Evolutionary conservation across 2,329 filamentous ascomycete species (phyloP).

Genomic region (Capronia coronata): DNA sequence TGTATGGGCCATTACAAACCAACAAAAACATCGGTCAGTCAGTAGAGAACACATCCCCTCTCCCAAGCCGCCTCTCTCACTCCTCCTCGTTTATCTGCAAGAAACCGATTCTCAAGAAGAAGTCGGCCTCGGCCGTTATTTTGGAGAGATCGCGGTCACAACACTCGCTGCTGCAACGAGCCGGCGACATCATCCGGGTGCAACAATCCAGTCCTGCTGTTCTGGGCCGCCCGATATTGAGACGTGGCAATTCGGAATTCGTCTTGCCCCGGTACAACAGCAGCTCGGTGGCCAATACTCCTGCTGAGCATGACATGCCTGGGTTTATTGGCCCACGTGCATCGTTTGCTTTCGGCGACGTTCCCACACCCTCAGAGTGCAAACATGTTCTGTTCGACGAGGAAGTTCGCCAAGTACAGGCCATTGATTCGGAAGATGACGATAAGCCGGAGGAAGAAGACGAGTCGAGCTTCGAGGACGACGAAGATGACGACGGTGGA

Average conservation of each 20-base stretch:
- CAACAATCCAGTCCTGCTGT: constrained; percentile 55
- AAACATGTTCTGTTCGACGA: constrained; percentile 96
- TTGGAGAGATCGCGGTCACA: constrained; percentile 81
- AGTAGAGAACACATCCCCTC: constrained; percentile 39
- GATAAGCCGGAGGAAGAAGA: constrained; percentile 57
- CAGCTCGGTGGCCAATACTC: constrained; percentile 49
- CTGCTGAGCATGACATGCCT: constrained; percentile 37
- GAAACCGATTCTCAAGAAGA: constrained; percentile 93
- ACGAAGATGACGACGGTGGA: constrained; percentile 63
- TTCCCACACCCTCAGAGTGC: constrained; percentile 53
- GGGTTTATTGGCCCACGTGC: constrained; percentile 36
- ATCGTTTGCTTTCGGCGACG: constrained; percentile 59
- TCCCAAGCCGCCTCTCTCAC: constrained; percentile 52
- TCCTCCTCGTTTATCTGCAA: constrained; percentile 63
- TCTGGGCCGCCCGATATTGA: constrained; percentile 50
- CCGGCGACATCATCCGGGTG: constrained; percentile 76
- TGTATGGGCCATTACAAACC: constrained; percentile 83
- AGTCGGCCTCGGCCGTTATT: constrained; percentile 93
- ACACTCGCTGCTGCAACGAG: constrained; percentile 83
- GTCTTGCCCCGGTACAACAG: constrained; percentile 51
- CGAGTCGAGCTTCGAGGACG: constrained; percentile 38
- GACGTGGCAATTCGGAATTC: constrained; percentile 63
- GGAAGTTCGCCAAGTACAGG: constrained; percentile 91
- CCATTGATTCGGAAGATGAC: constrained; percentile 76
- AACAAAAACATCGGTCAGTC: constrained; percentile 48